Conservation (phyloP, 2,329 filamentous ascomycete genomes). For the Cytospora chrysosperma region DNA sequence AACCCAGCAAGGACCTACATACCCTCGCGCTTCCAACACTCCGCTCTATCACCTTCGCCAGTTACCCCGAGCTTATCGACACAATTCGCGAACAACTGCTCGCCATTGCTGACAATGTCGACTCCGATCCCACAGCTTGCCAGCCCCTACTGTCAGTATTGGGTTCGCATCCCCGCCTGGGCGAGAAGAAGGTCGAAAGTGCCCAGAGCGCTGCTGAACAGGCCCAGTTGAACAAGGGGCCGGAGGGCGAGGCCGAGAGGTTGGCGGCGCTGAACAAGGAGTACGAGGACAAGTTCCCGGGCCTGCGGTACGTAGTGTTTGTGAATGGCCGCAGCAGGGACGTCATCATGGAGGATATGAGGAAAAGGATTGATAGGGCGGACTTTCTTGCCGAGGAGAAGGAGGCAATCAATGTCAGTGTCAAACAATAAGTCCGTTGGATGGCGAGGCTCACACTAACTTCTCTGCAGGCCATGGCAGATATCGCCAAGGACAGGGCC, state of each 20-base stretch:
- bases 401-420: conserved; percentile 70
- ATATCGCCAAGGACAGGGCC: conserved; percentile 81
- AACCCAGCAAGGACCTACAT: conserved; percentile 75
- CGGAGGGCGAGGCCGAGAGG: conserved; percentile 54
- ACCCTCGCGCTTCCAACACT: conserved; percentile 67
- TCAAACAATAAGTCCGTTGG: conserved; percentile 23
- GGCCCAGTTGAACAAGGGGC: conserved; percentile 63
- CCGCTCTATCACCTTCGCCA: conserved; percentile 53
- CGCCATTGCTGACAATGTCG: conserved; percentile 49
- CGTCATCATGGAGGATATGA: conserved; percentile 82
- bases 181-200: conserved; percentile 79
- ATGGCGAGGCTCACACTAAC: conserved; percentile 24
- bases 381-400: conserved; percentile 66
- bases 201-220: conserved; percentile 80
- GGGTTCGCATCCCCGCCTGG: conserved; percentile 78
- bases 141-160: conserved; percentile 69
- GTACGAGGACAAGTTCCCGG: conserved; percentile 80
- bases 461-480: conserved; percentile 75
- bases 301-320: conserved; percentile 86
- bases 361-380: conserved; percentile 65
- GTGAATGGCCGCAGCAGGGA: conserved; percentile 77
- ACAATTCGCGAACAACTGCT: conserved; percentile 63
- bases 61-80: conserved; percentile 69
- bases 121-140: conserved; percentile 47
- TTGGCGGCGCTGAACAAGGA: conserved; percentile 67